Percentiles rank a stretch among this genome's conserved stretches.
Evolutionary conservation across 2,329 filamentous ascomycete genomes (phyloP).

Genomic region (Arachnomyces sp.): DNA sequence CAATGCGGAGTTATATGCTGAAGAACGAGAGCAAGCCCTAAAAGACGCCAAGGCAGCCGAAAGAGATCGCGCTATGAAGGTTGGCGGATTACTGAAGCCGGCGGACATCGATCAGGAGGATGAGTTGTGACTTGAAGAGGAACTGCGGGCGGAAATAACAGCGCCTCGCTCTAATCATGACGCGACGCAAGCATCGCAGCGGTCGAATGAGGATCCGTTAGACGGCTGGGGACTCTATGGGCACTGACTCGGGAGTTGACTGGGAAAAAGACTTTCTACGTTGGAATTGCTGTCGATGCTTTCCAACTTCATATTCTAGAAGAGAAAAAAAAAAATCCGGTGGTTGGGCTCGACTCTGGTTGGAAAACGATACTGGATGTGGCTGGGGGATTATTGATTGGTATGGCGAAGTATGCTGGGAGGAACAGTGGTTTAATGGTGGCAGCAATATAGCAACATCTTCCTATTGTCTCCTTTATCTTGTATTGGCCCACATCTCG

Average conservation of each 20-base stretch:
- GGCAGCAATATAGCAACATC: too few species aligned
- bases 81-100: conserved; percentile 91
- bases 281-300: too few species aligned
- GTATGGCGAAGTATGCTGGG: too few species aligned
- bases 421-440: too few species aligned
- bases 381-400: too few species aligned
- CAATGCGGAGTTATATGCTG: conserved; percentile 85
- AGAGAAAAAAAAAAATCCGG: neutral
- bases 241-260: conserved; percentile 32
- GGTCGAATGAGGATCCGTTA: conserved; percentile 20
- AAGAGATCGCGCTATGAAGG: conserved; percentile 85
- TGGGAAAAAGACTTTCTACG: too few species aligned
- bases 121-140: conserved; percentile 70
- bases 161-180: conserved; percentile 27
- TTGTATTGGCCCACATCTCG: too few species aligned
- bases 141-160: conserved; percentile 55
- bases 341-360: neutral
- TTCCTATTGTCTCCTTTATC: too few species aligned
- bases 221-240: conserved; percentile 64
- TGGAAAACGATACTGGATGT: too few species aligned
- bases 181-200: neutral
- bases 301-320: too few species aligned
- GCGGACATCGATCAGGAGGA: conserved; percentile 88
- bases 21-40: conserved; percentile 90
- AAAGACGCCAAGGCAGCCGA: conserved; percentile 80